phyloP scores from a whole-genome alignment of 768 basidiomycete genomes.

The Suillus paluster region DNA sequence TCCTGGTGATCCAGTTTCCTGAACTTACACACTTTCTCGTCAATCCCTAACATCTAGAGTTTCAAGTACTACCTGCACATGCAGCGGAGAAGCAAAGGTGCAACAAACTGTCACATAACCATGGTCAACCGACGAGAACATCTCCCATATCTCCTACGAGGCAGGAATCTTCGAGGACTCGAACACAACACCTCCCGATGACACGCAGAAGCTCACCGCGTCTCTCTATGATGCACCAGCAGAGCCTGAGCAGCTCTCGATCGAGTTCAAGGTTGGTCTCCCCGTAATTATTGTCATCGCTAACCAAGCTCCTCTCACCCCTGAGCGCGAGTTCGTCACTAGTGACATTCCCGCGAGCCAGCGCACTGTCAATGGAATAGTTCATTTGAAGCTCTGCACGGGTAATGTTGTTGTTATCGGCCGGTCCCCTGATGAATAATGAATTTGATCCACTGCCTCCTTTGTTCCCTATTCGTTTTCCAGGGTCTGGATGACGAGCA shows the following conservation, averaged over 20 bases:
- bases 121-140: constrained; percentile 99
- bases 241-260: constrained; percentile 75
- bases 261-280: constrained; percentile 87
- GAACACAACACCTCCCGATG: constrained; percentile 88
- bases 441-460: constrained; percentile 6
- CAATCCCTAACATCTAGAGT: constrained; percentile 53
- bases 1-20: constrained; percentile 57
- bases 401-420: constrained; percentile 96
- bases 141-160: no score
- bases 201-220: constrained; percentile 99
- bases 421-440: constrained; percentile 81
- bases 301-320: constrained; percentile 71
- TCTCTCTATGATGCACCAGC: constrained; percentile 81
- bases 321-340: constrained; percentile 94
- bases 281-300: constrained; percentile 84
- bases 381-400: constrained; percentile 91
- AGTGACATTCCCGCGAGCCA: constrained; percentile 92
- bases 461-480: background rate
- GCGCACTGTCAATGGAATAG: constrained; percentile 92
- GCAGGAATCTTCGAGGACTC: no score
- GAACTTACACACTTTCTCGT: background rate
- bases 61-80: constrained; percentile 89
- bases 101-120: constrained; percentile 95
- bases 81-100: constrained; percentile 86
- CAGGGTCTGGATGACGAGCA: constrained; percentile 94